Percentiles rank a stretch among this genome's conserved stretches.
Conservation (phyloP, 495 filamentous ascomycete species). For the Daldinia caldariorum region DNA sequence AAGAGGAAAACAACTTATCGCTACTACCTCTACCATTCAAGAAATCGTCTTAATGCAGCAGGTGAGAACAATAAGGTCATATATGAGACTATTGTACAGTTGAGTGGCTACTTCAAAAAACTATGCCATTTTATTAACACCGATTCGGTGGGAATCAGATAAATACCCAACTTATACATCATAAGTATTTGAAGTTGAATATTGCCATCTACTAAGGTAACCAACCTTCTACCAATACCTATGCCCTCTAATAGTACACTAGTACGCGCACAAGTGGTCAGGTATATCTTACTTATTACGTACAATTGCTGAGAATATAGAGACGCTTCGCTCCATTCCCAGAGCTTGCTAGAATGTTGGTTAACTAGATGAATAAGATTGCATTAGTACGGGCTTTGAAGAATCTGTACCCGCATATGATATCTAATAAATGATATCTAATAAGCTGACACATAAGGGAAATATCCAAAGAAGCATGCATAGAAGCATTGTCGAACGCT, state of each 20-base stretch:
- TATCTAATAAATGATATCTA: background rate
- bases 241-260: too few species aligned
- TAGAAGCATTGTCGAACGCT: slow-evolving; percentile 38
- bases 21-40: background rate
- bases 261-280: background rate
- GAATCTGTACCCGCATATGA: background rate
- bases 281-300: background rate
- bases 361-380: background rate
- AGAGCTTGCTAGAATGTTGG: background rate
- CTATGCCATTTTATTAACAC: too few species aligned
- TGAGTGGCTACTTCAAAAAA: background rate
- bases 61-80: background rate
- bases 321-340: background rate
- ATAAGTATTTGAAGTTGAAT: too few species aligned
- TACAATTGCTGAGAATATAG: background rate
- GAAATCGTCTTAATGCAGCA: background rate
- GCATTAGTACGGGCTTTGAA: background rate
- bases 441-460: background rate
- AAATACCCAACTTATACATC: too few species aligned
- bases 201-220: too few species aligned
- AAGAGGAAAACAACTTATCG: background rate
- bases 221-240: too few species aligned
- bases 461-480: slow-evolving; percentile 29
- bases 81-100: background rate
- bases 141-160: too few species aligned